These are phyloP conservation scores for Limnanthes douglasii DNA, from an alignment of 345 rosid genomes.

Conservation along the genomic window DNA sequence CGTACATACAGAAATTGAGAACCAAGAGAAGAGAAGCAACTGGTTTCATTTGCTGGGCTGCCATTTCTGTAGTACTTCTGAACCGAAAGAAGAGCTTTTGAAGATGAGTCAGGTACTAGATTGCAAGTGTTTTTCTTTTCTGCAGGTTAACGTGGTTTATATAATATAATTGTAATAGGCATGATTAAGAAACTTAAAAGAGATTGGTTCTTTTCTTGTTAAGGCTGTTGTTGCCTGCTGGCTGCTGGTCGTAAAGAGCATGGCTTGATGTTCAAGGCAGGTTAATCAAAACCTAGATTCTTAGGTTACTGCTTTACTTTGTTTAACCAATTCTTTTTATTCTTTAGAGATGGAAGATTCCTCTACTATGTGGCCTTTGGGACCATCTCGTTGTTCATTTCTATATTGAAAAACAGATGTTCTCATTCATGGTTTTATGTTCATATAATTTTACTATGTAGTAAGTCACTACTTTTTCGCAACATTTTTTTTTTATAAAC, in stretches of 20 bases:
- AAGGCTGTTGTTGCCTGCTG: slow-evolving; percentile 29
- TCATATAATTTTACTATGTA: no score
- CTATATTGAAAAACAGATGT: no score
- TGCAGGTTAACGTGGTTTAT: no score
- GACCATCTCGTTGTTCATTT: no score
- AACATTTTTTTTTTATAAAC: no score
- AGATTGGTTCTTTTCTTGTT: slow-evolving; percentile 69
- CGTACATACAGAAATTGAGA: slow-evolving; percentile 81
- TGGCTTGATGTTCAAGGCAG: slow-evolving; percentile 53
- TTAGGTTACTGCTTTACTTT: no score
- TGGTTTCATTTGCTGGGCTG: slow-evolving; percentile 28
- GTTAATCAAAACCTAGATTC: slow-evolving; percentile 8
- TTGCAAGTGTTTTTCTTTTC: slow-evolving; percentile 4
- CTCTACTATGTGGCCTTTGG: no score
- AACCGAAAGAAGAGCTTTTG: slow-evolving; percentile 2
- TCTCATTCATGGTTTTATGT: no score
- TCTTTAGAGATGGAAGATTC: no score
- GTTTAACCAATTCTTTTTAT: no score
- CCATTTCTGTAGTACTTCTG: slow-evolving; percentile 26
- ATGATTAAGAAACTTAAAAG: slow-evolving; percentile 3
- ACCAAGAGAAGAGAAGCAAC: slow-evolving; percentile 48
- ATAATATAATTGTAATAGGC: slow-evolving; percentile 12
- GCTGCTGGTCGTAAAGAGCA: slow-evolving; percentile 41
- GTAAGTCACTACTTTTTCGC: no score
- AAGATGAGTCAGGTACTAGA: slow-evolving; percentile 3